Percentiles rank a stretch among this genome's conserved stretches.
phyloP scores from a whole-genome alignment of 805 yeast genomes.

The Candida jianshihensis region DNA sequence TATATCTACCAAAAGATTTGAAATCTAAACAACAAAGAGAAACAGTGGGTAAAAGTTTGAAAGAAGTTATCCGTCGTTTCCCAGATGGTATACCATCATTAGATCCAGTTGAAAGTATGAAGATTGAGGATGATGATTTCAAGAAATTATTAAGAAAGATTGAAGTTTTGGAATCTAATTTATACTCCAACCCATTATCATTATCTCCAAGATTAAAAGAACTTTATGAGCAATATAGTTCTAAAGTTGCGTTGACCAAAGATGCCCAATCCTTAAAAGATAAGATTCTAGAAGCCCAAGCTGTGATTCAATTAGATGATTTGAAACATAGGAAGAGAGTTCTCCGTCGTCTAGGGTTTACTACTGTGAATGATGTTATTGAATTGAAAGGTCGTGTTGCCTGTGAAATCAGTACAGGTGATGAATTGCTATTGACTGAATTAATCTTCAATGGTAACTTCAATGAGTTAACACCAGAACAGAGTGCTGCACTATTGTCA shows the following conservation, averaged over 20 bases:
- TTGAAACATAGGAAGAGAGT: slow-evolving; percentile 90
- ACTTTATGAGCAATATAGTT: slow-evolving; percentile 56
- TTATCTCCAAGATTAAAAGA: slow-evolving; percentile 54
- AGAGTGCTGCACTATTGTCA: slow-evolving; percentile 85
- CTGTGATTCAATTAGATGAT: slow-evolving; percentile 91
- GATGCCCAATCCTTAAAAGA: slow-evolving; percentile 54
- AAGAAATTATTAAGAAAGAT: slow-evolving; percentile 63
- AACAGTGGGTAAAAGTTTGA: slow-evolving; percentile 60
- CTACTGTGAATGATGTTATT: slow-evolving; percentile 80
- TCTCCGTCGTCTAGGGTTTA: slow-evolving; percentile 83
- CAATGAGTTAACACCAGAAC: slow-evolving; percentile 80
- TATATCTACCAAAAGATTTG: slow-evolving; percentile 72
- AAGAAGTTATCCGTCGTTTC: slow-evolving; percentile 75
- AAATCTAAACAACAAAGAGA: slow-evolving; percentile 55
- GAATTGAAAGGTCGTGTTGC: slow-evolving; percentile 97
- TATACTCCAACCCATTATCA: slow-evolving; percentile 61
- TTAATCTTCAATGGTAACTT: slow-evolving; percentile 93
- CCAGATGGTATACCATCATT: slow-evolving; percentile 88
- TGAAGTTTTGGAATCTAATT: slow-evolving; percentile 72
- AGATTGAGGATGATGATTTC: slow-evolving; percentile 80
- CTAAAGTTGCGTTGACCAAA: slow-evolving; percentile 54
- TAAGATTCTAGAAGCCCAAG: slow-evolving; percentile 75
- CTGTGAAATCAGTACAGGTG: slow-evolving; percentile 90
- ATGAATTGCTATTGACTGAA: slow-evolving; percentile 79
- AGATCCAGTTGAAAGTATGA: slow-evolving; percentile 91